phyloP scores from a whole-genome alignment of 805 yeast genomes.

The Debaryomyces hansenii region DNA sequence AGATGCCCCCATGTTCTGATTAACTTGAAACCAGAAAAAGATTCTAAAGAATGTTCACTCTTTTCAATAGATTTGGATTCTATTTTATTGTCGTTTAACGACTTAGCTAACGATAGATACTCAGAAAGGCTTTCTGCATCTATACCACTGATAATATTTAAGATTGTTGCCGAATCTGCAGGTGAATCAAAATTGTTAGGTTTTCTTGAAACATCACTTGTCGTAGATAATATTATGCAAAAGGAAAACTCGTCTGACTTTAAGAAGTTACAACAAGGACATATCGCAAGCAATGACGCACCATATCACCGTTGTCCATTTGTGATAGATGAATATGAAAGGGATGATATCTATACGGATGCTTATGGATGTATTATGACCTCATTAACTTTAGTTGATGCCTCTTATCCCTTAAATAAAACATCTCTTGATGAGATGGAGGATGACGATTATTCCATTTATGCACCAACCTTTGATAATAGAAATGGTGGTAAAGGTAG shows the following conservation, averaged over 20 bases:
- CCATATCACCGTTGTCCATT: conserved; percentile 82
- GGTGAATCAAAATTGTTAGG: conserved; percentile 26
- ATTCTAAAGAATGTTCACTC: conserved; percentile 1
- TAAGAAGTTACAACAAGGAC: conserved; percentile 58
- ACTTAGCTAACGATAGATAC: conserved; percentile 67
- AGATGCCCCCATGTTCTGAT: conserved; percentile 49
- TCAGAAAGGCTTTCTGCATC: conserved; percentile 52
- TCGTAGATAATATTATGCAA: conserved; percentile 59
- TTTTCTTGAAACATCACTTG: conserved; percentile 56
- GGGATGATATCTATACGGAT: conserved; percentile 48
- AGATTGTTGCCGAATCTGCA: conserved; percentile 20
- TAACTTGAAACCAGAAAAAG: conserved; percentile 23
- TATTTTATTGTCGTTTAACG: conserved; percentile 52
- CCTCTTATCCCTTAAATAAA: conserved; percentile 57
- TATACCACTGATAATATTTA: conserved; percentile 47
- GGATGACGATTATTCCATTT: background rate
- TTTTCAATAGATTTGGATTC: conserved; percentile 17
- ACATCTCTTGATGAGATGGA: conserved; percentile 16
- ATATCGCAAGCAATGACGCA: conserved; percentile 70
- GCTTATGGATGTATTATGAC: conserved; percentile 56
- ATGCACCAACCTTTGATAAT: background rate
- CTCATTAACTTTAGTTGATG: conserved; percentile 62
- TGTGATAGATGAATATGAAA: conserved; percentile 52
- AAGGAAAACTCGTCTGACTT: conserved; percentile 48
- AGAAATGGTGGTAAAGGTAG: background rate